Conservation (phyloP, 2,329 filamentous ascomycete genomes). For the Hymenoscyphus fructigenus region DNA sequence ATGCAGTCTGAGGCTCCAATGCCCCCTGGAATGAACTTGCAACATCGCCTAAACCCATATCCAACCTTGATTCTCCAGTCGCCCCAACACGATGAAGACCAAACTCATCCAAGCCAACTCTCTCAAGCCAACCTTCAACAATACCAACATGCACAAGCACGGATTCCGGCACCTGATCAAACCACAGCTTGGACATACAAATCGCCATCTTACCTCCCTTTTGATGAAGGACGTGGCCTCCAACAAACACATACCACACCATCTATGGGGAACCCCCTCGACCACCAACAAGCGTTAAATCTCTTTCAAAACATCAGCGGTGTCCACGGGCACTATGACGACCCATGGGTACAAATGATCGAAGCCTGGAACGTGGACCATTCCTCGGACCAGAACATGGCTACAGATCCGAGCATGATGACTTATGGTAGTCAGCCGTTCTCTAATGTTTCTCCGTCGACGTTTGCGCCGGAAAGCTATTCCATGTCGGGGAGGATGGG, state of each 20-base stretch:
- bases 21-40: constrained; percentile 23
- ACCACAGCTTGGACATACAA: constrained; percentile 12
- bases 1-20: constrained; percentile 26
- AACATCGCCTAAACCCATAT: constrained; percentile 7
- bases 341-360: constrained; percentile 22
- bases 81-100: constrained; percentile 9
- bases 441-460: not conserved
- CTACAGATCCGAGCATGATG: not conserved
- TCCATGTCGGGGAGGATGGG: not conserved
- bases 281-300: constrained; percentile 18
- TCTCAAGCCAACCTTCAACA: constrained; percentile 16
- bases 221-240: not conserved
- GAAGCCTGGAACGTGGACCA: not conserved
- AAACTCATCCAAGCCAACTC: not conserved
- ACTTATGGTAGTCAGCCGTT: not conserved
- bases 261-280: constrained; percentile 19
- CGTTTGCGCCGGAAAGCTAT: not conserved
- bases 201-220: constrained; percentile 6
- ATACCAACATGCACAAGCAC: constrained; percentile 9
- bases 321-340: constrained; percentile 29
- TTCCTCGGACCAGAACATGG: not conserved
- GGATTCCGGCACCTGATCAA: not conserved
- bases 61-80: not conserved
- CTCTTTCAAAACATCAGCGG: constrained; percentile 21
- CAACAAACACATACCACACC: not conserved